Base-by-base conservation (phyloP, 2,329 filamentous ascomycete species). In the Fusarium brachygibbosum region DNA sequence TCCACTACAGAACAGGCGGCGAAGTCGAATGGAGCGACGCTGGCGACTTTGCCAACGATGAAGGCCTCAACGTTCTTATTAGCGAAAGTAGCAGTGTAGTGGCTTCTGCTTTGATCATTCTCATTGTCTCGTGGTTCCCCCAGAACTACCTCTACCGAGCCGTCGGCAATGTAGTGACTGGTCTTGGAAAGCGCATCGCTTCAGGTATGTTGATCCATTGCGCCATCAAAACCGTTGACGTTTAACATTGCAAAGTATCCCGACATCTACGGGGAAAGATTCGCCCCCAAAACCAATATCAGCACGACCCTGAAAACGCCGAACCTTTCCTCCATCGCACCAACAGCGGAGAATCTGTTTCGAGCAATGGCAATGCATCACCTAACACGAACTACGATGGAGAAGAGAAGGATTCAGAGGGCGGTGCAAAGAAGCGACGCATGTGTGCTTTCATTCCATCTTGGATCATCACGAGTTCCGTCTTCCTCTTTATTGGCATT, bases 1-100 rank as follows among this genome's bases (percentile, higher is more conserved):
- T 78, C 56, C 75, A 67, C 48, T 75, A 69, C 59, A 68, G 72
- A 54, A 76, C 76, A 17, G 76, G 76, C n/a, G 74, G 74, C 53
- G 74, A 77, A 51, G 61, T 77, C n/a, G 71, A 76, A 46, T 78
- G 76, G 76, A 62, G 58, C 17, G 76, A 78, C 54, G 76, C 73
- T 11, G 60, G 72, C 19, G 56, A 72, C 34, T 76, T 76, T 49
- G 74, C 76, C 31, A 64, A 70, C 23, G 74, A 73, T 32, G 75
- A 77, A 41, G 75, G 69, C 31, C 64, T 76, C 42, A 76, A 76
- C 55, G 76, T 78, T 31, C 53, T 77, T 17, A 51, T 77, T 17
- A 76, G 74, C 56, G 76, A 76, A 37, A 69, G 74, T 17, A 58
- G 56, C 35, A 67, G 70, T n/a, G 72, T 75, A 5, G 11, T 73